These are phyloP conservation scores for Monosporozyma servazzii DNA, from an alignment of 805 yeast species.

Conservation along the genomic window DNA sequence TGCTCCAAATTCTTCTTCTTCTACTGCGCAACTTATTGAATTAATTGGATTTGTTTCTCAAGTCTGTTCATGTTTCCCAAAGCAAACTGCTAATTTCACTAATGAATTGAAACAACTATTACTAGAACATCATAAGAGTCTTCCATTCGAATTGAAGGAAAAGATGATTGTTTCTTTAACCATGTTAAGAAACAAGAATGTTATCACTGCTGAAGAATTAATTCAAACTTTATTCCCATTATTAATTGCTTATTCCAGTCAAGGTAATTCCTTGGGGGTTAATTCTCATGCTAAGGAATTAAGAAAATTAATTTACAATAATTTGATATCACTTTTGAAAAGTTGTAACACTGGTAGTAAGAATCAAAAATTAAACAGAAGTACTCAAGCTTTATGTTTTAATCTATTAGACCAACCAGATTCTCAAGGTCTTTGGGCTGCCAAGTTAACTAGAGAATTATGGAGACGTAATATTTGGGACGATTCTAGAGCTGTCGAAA, in stretches of 20 bases:
- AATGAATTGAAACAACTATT: slow-evolving; percentile 64
- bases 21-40: slow-evolving; percentile 54
- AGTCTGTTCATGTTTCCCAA: slow-evolving; percentile 82
- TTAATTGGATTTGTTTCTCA: slow-evolving; percentile 86
- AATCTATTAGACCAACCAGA: slow-evolving; percentile 72
- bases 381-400: slow-evolving; percentile 87
- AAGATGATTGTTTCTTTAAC: slow-evolving; percentile 83
- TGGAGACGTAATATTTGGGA: slow-evolving; percentile 99
- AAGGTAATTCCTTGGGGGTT: slow-evolving; percentile 35
- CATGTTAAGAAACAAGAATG: slow-evolving; percentile 80
- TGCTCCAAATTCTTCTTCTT: slow-evolving; percentile 16
- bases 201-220: slow-evolving; percentile 67
- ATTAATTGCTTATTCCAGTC: slow-evolving; percentile 52
- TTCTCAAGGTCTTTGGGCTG: slow-evolving; percentile 90
- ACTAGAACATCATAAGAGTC: slow-evolving; percentile 65
- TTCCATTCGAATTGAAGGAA: slow-evolving; percentile 80
- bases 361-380: slow-evolving; percentile 79
- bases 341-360: slow-evolving; percentile 80
- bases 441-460: slow-evolving; percentile 84
- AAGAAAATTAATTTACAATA: slow-evolving; percentile 72
- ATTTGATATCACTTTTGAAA: slow-evolving; percentile 70
- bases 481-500: slow-evolving; percentile 92
- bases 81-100: slow-evolving; percentile 80
- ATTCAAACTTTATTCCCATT: slow-evolving; percentile 87
- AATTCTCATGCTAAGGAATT: slow-evolving; percentile 68